phyloP scores from a whole-genome alignment of 1,284 basidiomycete genomes.

The Cryptococcus depauperatus region DNA sequence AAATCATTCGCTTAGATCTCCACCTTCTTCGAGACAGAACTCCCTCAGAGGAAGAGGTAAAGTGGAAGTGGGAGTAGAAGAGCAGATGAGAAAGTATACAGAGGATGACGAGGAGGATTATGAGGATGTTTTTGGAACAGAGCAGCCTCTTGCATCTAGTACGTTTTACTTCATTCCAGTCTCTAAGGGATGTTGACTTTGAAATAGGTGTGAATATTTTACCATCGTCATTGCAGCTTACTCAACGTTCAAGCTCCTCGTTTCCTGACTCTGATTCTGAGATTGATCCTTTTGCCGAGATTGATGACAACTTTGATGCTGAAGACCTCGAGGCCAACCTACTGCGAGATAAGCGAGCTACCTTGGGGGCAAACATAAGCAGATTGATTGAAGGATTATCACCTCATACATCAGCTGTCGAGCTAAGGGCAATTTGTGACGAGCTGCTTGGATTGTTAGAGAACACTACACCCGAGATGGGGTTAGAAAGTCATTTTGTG shows the following conservation, averaged over 20 bases:
- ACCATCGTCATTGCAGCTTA: background rate
- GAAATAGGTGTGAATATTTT: too few relatives aligned
- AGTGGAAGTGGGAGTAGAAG: constrained; percentile 10
- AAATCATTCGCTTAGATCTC: constrained; percentile 14
- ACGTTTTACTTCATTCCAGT: background rate
- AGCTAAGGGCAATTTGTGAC: constrained; percentile 73
- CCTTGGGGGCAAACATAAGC: constrained; percentile 69
- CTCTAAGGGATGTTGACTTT: too few relatives aligned
- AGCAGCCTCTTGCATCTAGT: too few relatives aligned
- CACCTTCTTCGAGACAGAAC: constrained; percentile 32
- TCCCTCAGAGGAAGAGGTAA: constrained; percentile 25
- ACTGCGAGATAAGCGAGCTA: constrained; percentile 80
- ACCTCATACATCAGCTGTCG: constrained; percentile 68
- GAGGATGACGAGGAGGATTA: constrained; percentile 80
- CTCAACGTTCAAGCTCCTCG: too few relatives aligned
- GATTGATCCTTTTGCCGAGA: constrained; percentile 92
- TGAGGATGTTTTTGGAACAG: constrained; percentile 83
- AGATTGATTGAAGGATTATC: constrained; percentile 78
- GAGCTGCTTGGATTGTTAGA: constrained; percentile 74
- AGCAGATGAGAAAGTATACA: constrained; percentile 64
- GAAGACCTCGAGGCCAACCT: constrained; percentile 79
- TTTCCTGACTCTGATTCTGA: constrained; percentile 68
- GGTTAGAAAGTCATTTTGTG: constrained; percentile 81
- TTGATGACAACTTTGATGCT: constrained; percentile 69
- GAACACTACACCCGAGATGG: constrained; percentile 57